Evolutionary conservation across 306 rosid species (phyloP).

Genomic region (Dalbergia cochinchinensis): DNA sequence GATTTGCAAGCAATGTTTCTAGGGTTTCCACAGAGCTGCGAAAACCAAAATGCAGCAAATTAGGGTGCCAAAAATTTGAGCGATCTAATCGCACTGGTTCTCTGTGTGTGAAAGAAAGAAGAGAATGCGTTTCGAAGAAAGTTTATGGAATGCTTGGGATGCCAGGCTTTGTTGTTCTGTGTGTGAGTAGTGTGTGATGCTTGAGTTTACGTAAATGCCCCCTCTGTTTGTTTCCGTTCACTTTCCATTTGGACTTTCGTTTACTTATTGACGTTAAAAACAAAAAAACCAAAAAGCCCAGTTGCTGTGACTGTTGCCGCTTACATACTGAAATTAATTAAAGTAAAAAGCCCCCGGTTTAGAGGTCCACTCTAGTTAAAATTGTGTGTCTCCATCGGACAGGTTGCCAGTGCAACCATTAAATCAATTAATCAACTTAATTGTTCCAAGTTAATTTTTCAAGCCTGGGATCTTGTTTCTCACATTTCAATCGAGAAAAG

Average conservation of each 20-base stretch:
- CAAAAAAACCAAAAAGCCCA: not conserved
- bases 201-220: slow-evolving; percentile 30
- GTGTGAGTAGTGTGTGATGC: not conserved
- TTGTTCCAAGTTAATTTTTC: not conserved
- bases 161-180: slow-evolving; percentile 39
- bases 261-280: not conserved
- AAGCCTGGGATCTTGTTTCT: not conserved
- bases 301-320: not conserved
- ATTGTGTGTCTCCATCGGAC: not conserved
- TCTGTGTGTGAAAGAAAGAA: slow-evolving; percentile 32
- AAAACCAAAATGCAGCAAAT: slow-evolving; percentile 38
- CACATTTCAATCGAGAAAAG: slow-evolving; percentile 19
- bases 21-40: slow-evolving; percentile 29
- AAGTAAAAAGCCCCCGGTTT: no score
- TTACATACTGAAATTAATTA: not conserved
- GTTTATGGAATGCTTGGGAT: slow-evolving; percentile 37
- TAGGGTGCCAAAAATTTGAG: slow-evolving; percentile 65
- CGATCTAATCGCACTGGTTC: slow-evolving; percentile 69
- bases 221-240: slow-evolving; percentile 9
- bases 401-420: not conserved
- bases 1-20: slow-evolving; percentile 2
- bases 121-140: slow-evolving; percentile 43
- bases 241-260: slow-evolving; percentile 29
- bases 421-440: not conserved
- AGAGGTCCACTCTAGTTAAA: not conserved